Evolutionary conservation across 2,329 filamentous ascomycete species (phyloP), one percentile per base, ranked within the genome.

Genomic region (Colletotrichum theobromicola): DNA sequence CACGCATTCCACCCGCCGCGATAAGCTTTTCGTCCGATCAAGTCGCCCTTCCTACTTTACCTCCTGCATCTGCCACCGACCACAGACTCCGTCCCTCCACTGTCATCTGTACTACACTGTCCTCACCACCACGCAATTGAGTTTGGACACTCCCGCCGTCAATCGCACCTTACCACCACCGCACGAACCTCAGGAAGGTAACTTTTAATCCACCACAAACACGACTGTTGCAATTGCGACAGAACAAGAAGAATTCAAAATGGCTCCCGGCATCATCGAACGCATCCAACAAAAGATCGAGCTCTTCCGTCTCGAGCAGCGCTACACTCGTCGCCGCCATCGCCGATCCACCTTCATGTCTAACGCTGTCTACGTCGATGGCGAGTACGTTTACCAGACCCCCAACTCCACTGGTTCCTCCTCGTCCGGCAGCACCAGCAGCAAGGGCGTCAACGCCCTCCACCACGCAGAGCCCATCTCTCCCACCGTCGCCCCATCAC

Each of bases 261-360:
- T 89, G 87, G 87, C 86, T 65, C 85, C 87, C 80, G 87, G 86
- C 79, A 81, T 93, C 80, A 81, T 93, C 79, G 88, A 91, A 75
- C 88, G 89, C 82, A 89, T 93, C 82, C 89, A 92, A 79, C 89
- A 90, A 75, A 91, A 94, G 88, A 88, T 97, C 80, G 95, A 98
- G 88, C 92, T 98, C 81, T 97, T 98, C 89, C 94, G 95, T 64
- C 93, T 98, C 78, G 96, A 98, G 87, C 94, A 98, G 87, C 94
- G 95, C 80, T 98, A 98, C 88, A 97, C 96, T 66, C 94, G 94
- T 81, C 94, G 95, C 83, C 95, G 96, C 80, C 86, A 92, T 80
- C 94, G 96, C 79, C 95, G 96, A 83, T 96, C 93, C 69, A 97
- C 94, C 75, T 98, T 98, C 84, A 92, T 94, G 81, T 95, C 94